A percentile compares a stretch with the other conserved stretches of the same genome.
phyloP scores from a whole-genome alignment of 2,329 filamentous ascomycete genomes.

The Dothideomycetidae sp. region DNA sequence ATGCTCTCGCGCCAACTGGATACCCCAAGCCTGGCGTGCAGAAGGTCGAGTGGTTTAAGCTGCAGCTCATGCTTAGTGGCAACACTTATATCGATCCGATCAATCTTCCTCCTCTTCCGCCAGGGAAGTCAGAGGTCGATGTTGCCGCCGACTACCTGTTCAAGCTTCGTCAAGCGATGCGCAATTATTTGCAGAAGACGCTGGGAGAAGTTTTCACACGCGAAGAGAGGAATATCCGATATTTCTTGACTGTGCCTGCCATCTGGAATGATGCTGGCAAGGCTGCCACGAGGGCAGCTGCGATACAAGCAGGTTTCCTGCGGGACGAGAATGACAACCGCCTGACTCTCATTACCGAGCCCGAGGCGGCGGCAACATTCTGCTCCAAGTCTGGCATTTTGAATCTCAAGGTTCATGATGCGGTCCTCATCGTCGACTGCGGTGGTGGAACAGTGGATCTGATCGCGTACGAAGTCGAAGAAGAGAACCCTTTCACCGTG shows the following conservation, averaged over 20 bases:
- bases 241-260: slow-evolving; percentile 95
- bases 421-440: slow-evolving; percentile 95
- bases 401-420: slow-evolving; percentile 95
- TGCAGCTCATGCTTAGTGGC: slow-evolving; percentile 95
- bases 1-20: slow-evolving; percentile 87
- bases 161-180: slow-evolving; percentile 94
- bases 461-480: slow-evolving; percentile 97
- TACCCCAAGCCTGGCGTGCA: slow-evolving; percentile 97
- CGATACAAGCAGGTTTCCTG: slow-evolving; percentile 92
- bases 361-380: slow-evolving; percentile 92
- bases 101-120: slow-evolving; percentile 91
- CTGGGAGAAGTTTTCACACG: slow-evolving; percentile 94
- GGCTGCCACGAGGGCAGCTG: slow-evolving; percentile 85
- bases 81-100: slow-evolving; percentile 99
- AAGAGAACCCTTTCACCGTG: slow-evolving; percentile 92
- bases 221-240: slow-evolving; percentile 94
- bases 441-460: slow-evolving; percentile 97
- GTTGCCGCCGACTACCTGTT: slow-evolving; percentile 98
- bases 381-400: slow-evolving; percentile 93
- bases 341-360: slow-evolving; percentile 85
- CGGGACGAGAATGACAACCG: slow-evolving; percentile 96
- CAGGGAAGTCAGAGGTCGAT: slow-evolving; percentile 97
- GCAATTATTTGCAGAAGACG: slow-evolving; percentile 87
- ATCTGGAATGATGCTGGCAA: slow-evolving; percentile 99
- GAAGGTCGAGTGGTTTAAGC: slow-evolving; percentile 99